Evolutionary conservation across 2,329 filamentous ascomycete species (phyloP).

Genomic region (Trichophyton mentagrophytes): DNA sequence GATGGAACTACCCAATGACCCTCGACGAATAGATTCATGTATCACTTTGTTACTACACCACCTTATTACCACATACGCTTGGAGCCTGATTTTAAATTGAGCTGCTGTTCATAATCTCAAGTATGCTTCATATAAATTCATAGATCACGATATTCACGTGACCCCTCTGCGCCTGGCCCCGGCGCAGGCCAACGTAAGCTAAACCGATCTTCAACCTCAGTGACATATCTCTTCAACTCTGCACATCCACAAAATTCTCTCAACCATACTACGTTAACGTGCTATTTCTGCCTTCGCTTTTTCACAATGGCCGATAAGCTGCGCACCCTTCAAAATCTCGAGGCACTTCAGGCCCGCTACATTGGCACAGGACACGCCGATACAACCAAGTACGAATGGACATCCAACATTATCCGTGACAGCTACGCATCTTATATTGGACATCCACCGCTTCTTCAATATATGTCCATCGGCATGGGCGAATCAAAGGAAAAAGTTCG

Average conservation of each 20-base stretch:
- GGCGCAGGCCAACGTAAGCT: no score
- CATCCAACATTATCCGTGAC: constrained; percentile 88
- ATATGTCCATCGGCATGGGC: constrained; percentile 81
- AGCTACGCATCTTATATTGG: constrained; percentile 80
- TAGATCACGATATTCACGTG: no score
- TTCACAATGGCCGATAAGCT: constrained; percentile 79
- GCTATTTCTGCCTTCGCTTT: not conserved
- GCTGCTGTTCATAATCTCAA: no score
- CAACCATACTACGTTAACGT: no score
- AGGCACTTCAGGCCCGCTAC: constrained; percentile 90
- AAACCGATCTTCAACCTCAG: not conserved
- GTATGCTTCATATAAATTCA: no score
- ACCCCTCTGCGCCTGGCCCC: no score
- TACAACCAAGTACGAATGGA: constrained; percentile 96
- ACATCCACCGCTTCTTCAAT: constrained; percentile 75
- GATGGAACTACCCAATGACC: not conserved
- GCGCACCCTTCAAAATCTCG: constrained; percentile 92
- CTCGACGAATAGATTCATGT: not conserved
- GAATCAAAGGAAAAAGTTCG: constrained; percentile 70
- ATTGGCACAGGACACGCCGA: constrained; percentile 92
- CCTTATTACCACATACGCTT: not conserved
- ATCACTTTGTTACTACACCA: not conserved
- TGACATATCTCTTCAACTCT: not conserved
- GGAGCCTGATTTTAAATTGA: no score
- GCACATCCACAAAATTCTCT: not conserved